Evolutionary conservation across 1,139 yeast species (phyloP), one percentile per base, ranked within the genome.

Genomic region (Saccharomyces pastorianus): DNA sequence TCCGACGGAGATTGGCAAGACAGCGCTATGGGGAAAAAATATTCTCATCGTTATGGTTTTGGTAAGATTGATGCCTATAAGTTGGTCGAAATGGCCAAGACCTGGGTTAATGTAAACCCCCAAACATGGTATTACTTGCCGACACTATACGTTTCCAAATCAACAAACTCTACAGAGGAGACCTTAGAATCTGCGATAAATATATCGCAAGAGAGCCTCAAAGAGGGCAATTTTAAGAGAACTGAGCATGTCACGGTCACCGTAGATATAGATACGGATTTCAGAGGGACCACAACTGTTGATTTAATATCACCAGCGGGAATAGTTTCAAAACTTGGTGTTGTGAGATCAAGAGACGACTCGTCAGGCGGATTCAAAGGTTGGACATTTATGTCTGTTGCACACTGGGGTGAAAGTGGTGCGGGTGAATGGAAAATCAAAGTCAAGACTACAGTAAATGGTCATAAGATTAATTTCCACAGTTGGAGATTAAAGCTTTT

Each of bases 301-400:
- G 78, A 79, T 56, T 75, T 95, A 53, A 73, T 74, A 6, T 86
- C 96, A 2, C 99, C 99, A 4, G 66, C 71, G 41, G 96, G 96
- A 0, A 76, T 86, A 29, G 73, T 74, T 11, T 88, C 96, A 42
- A 80, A 83, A 50, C 75, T 95, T 59, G 96, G 96, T 1, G 81
- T 84, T n/a, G 77, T 77, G 46, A 80, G 99, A 62, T 71, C 71
- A 4, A 62, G 71, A 23, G 99, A 95, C 69, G 61, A 58, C 3
- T 76, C 83, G 5, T 62, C 64, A 2, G 74, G 68, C 1, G 96
- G 97, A 0, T 86, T 88, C 61, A 64, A 67, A 8, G 77, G 85
- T 59, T 95, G 99, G 99, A 87, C 90, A 1, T 93, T 93, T 65
- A 89, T 91, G 90, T 81, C 95, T n/a, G 98, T 95, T 23, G 98